Percentiles rank a stretch among this genome's conserved stretches.
Conservation (phyloP, 73 alveolate genomes). For the Symbiodinium pilosum region DNA sequence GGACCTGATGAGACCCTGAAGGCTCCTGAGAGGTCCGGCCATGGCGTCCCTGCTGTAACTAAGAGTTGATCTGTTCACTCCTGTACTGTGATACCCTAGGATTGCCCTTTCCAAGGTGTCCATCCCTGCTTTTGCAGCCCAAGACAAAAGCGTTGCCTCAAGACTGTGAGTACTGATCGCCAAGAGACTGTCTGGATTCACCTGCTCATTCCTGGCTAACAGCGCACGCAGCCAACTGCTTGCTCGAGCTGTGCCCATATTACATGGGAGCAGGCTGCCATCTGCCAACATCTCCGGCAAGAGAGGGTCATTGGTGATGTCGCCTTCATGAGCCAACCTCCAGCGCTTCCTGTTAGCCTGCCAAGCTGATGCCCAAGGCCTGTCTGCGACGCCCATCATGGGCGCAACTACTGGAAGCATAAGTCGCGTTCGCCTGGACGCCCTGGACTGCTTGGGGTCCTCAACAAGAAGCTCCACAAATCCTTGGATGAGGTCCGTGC, state of each 20-base stretch:
- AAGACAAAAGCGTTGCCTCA: background rate
- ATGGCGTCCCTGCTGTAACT: background rate
- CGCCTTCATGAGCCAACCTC: background rate
- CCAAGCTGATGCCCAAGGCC: background rate
- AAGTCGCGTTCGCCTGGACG: background rate
- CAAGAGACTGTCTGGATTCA: background rate
- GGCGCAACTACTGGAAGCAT: background rate
- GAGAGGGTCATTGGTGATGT: background rate
- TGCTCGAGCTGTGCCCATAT: background rate
- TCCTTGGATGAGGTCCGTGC: background rate
- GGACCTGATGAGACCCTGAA: background rate
- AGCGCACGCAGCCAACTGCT: background rate
- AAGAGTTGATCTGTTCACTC: background rate
- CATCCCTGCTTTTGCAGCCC: background rate
- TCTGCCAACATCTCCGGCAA: background rate
- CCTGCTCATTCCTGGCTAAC: background rate
- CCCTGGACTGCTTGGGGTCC: background rate
- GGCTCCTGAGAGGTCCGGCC: background rate
- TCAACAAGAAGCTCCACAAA: background rate
- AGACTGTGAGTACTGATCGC: background rate
- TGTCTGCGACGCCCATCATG: background rate
- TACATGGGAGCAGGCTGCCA: background rate
- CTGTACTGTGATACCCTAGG: background rate
- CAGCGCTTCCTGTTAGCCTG: background rate
- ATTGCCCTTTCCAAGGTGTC: background rate